These are phyloP conservation scores for Gossypium arboreum DNA, from an alignment of 345 rosid genomes.

Conservation along the genomic window DNA sequence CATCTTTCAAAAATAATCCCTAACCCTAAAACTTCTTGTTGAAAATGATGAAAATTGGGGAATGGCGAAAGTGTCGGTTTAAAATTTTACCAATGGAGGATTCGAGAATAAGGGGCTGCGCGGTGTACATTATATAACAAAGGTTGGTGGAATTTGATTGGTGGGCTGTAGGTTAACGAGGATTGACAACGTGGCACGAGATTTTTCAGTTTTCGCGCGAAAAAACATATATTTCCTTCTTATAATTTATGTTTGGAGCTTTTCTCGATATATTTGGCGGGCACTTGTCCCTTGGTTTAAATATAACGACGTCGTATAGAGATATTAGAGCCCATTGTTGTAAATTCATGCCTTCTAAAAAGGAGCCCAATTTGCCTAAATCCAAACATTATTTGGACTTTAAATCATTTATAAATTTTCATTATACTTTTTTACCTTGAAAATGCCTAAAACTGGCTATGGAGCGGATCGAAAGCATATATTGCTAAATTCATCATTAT, in stretches of 20 bases:
- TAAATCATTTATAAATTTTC: too few species aligned
- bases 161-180: neutral
- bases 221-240: slow-evolving; percentile 11
- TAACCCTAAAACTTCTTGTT: slow-evolving; percentile 14
- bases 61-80: neutral
- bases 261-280: neutral
- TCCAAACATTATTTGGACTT: neutral
- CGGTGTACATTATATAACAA: slow-evolving; percentile 25
- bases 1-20: slow-evolving; percentile 27
- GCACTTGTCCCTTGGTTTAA: neutral
- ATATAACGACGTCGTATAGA: neutral
- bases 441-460: neutral
- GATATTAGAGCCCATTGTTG: too few species aligned
- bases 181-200: slow-evolving; percentile 47
- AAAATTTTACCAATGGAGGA: neutral
- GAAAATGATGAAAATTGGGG: neutral
- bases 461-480: neutral
- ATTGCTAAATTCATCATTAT: too few species aligned
- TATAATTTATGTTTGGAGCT: neutral
- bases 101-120: neutral
- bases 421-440: too few species aligned
- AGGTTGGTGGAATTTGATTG: slow-evolving; percentile 24
- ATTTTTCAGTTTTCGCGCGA: slow-evolving; percentile 27
- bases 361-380: neutral
- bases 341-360: neutral